Conservation (phyloP, 179 eudicot genomes). For the Silene noctiflora region DNA sequence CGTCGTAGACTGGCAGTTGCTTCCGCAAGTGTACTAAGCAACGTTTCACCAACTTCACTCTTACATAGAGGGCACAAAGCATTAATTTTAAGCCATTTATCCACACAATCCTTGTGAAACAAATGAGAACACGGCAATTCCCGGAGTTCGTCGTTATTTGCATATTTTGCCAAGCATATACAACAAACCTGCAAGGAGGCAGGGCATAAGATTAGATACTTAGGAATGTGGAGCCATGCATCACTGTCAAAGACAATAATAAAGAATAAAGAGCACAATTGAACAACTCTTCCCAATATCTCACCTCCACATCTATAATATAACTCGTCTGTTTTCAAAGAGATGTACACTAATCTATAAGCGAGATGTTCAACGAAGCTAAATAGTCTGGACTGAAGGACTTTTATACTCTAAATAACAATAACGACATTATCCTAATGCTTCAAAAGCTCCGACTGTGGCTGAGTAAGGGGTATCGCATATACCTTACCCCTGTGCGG, state of each 20-base stretch:
- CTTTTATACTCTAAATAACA: too few relatives aligned
- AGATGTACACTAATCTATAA: too few relatives aligned
- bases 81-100: slow-evolving; percentile 51
- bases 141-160: slow-evolving; percentile 42
- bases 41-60: slow-evolving; percentile 38
- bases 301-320: background rate
- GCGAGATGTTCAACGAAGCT: too few relatives aligned
- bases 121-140: slow-evolving; percentile 46
- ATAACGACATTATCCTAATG: too few relatives aligned
- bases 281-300: background rate
- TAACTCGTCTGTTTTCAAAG: too few relatives aligned
- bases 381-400: too few relatives aligned
- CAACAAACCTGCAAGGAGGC: slow-evolving; percentile 38
- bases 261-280: background rate
- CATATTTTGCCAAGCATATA: slow-evolving; percentile 48
- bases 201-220: slow-evolving; percentile 11
- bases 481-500: too few relatives aligned
- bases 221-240: background rate
- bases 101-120: slow-evolving; percentile 53
- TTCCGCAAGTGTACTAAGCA: slow-evolving; percentile 39
- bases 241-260: background rate
- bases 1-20: slow-evolving; percentile 41
- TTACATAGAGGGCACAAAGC: slow-evolving; percentile 52
- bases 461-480: too few relatives aligned
- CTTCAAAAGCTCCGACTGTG: too few relatives aligned